Evolutionary conservation across 73 alveolate genomes (phyloP).

Genomic region (Urostyla sp.): DNA sequence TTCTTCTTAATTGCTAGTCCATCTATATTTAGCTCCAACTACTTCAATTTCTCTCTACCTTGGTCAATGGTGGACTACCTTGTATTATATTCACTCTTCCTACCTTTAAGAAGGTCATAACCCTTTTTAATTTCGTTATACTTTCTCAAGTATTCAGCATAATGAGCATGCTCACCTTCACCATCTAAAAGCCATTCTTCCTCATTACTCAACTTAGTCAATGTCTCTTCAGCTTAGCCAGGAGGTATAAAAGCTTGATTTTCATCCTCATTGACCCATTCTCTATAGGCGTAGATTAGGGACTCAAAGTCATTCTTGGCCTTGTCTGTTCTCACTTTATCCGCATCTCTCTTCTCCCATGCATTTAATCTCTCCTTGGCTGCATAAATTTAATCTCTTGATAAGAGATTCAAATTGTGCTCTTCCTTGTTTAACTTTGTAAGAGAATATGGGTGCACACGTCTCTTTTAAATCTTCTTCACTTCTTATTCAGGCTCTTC

Average conservation of each 20-base stretch:
- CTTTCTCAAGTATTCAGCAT: slow-evolving; percentile 3
- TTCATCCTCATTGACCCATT: slow-evolving; percentile 65
- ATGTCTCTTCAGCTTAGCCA: slow-evolving; percentile 29
- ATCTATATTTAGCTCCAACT: not conserved
- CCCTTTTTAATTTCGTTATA: not conserved
- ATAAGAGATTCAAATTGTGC: slow-evolving; percentile 10
- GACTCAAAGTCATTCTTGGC: slow-evolving; percentile 68
- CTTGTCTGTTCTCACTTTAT: slow-evolving; percentile 28
- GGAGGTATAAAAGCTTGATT: slow-evolving; percentile 14
- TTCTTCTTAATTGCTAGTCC: not conserved
- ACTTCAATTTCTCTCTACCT: not conserved
- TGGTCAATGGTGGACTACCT: not conserved
- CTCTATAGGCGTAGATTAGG: slow-evolving; percentile 56
- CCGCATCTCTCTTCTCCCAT: slow-evolving; percentile 53
- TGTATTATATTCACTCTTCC: slow-evolving; percentile 3
- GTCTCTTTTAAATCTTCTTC: not conserved
- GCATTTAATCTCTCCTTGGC: slow-evolving; percentile 34
- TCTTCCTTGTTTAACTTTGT: slow-evolving; percentile 1
- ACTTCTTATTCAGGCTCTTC: not conserved
- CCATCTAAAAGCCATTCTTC: slow-evolving; percentile 72
- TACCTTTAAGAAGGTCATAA: not conserved
- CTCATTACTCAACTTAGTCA: slow-evolving; percentile 10
- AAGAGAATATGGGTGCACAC: slow-evolving; percentile 13
- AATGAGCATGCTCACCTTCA: slow-evolving; percentile 15
- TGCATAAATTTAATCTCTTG: slow-evolving; percentile 27